Percentiles rank a stretch among this genome's conserved stretches.
phyloP scores from a whole-genome alignment of 2,329 filamentous ascomycete species.

The Amylocarpus encephaloides region DNA sequence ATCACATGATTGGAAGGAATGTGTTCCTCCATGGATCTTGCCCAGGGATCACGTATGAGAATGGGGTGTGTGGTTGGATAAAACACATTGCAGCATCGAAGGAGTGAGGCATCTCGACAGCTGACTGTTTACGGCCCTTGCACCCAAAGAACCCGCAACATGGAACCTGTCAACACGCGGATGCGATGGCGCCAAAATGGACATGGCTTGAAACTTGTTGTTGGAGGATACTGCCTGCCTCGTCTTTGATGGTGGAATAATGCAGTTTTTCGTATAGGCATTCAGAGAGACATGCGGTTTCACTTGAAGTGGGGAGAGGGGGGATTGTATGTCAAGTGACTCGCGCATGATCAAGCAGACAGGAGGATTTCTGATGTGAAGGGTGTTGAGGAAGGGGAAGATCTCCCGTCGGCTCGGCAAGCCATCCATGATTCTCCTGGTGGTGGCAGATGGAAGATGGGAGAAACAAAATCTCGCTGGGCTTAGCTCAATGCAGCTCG shows the following conservation, averaged over 20 bases:
- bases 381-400: not conserved
- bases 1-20: not conserved
- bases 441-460: not conserved
- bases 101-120: not conserved
- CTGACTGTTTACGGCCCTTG: not conserved
- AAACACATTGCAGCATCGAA: not conserved
- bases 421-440: not conserved
- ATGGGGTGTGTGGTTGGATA: not conserved
- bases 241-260: not conserved
- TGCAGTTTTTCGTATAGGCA: not conserved
- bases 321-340: not conserved
- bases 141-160: not conserved
- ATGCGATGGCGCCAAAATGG: not conserved
- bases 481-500: not conserved
- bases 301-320: not conserved
- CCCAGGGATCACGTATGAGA: not conserved
- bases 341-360: not conserved
- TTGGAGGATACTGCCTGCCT: not conserved
- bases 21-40: not conserved
- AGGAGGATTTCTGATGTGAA: not conserved
- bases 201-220: not conserved
- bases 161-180: not conserved
- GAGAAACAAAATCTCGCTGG: not conserved
- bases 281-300: not conserved
- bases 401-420: constrained; percentile 1